Conservation (phyloP, 2,329 filamentous ascomycete genomes). For the Nothophaeocryptopus gaeumannii region DNA sequence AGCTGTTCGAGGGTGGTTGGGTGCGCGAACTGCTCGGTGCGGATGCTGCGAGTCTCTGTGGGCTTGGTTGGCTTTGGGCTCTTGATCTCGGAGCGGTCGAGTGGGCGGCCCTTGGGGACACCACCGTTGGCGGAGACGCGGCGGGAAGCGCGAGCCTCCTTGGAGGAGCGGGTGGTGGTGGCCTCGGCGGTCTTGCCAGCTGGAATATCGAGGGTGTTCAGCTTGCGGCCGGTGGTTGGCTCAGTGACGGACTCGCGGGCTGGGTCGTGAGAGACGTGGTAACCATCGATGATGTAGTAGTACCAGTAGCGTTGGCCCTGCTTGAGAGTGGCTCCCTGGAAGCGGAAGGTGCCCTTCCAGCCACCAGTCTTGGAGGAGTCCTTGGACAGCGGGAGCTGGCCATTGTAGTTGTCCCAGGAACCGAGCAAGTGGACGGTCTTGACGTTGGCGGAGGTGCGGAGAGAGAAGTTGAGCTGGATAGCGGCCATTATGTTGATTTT, state of each 20-base stretch:
- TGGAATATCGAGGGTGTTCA: constrained; percentile 96
- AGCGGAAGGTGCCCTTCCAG: constrained; percentile 96
- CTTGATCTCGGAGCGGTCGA: constrained; percentile 85
- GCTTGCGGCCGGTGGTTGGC: constrained; percentile 91
- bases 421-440: constrained; percentile 97
- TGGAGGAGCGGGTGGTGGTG: constrained; percentile 42
- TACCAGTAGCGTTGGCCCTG: constrained; percentile 97
- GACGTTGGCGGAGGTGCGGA: constrained; percentile 92
- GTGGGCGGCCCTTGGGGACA: constrained; percentile 81
- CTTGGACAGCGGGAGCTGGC: constrained; percentile 91
- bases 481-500: constrained; percentile 63
- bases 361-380: constrained; percentile 78
- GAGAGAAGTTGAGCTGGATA: constrained; percentile 90
- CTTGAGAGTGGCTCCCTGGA: constrained; percentile 82
- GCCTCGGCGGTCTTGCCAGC: constrained; percentile 47
- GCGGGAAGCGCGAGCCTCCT: constrained; percentile 42
- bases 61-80: constrained; percentile 87
- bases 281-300: constrained; percentile 99
- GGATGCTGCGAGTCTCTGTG: constrained; percentile 81
- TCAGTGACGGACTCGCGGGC: constrained; percentile 84
- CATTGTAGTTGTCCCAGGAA: constrained; percentile 96
- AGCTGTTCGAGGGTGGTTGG: constrained; percentile 71
- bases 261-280: constrained; percentile 96
- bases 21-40: constrained; percentile 75
- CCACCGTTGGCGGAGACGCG: constrained; percentile 57